Percentiles rank a stretch among this genome's conserved stretches.
Conservation (phyloP, 1,284 basidiomycete species). For the Ustilago crameri region DNA sequence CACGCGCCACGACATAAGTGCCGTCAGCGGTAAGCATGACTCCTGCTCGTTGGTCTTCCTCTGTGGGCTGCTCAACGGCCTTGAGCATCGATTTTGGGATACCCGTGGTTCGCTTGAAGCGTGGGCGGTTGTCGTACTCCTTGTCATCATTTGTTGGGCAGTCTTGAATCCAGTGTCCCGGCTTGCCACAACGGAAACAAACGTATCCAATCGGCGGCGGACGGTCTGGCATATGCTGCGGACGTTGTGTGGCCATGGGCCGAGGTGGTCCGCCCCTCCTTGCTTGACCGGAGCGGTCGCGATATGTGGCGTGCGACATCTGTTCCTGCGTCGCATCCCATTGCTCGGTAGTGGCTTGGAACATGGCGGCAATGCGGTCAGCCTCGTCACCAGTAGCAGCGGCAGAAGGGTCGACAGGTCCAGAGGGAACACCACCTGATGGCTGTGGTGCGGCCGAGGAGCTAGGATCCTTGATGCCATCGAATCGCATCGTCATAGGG, state of each 20-base stretch:
- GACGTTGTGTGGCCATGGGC: conserved; percentile 29
- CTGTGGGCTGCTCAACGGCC: conserved; percentile 79
- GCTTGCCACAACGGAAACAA: conserved; percentile 98
- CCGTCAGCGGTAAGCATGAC: conserved; percentile 68
- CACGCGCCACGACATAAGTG: conserved; percentile 65
- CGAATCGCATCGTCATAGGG: conserved; percentile 86
- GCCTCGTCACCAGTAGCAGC: conserved; percentile 56
- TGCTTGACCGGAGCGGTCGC: conserved; percentile 58
- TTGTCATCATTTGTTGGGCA: conserved; percentile 97
- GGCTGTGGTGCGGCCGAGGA: conserved; percentile 6
- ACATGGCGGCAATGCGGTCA: conserved; percentile 85
- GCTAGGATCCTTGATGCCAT: conserved; percentile 67
- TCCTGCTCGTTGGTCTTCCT: conserved; percentile 56
- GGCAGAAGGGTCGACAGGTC: conserved; percentile 9
- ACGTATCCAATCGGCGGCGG: conserved; percentile 80
- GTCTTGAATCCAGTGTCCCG: conserved; percentile 97
- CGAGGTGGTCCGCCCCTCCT: conserved; percentile 59
- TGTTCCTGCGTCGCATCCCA: conserved; percentile 97
- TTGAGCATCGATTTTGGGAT: conserved; percentile 97
- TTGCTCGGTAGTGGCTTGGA: conserved; percentile 86
- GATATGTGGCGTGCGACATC: conserved; percentile 78
- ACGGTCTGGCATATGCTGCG: conserved; percentile 47
- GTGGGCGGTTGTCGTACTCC: conserved; percentile 90
- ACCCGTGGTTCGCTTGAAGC: conserved; percentile 97
- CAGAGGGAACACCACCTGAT: not conserved